These are phyloP conservation scores for Tylopilus rubrobrunneus DNA, from an alignment of 768 basidiomycete species.

Conservation along the genomic window DNA sequence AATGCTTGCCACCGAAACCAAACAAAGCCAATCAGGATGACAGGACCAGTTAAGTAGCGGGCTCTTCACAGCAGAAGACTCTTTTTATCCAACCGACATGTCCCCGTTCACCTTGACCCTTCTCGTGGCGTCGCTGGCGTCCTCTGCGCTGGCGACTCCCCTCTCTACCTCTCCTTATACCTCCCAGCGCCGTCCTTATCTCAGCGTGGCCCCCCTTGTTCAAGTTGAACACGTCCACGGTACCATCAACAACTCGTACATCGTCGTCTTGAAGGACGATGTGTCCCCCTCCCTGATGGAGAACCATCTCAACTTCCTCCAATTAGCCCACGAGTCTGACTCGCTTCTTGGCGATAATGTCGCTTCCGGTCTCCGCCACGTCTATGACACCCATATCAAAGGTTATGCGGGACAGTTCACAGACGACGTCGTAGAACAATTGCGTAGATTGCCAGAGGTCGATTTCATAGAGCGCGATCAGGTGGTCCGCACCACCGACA, in stretches of 20 bases:
- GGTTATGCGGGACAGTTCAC: slow-evolving; percentile 85
- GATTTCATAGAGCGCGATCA: slow-evolving; percentile 93
- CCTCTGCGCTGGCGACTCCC: slow-evolving; percentile 36
- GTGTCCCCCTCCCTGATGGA: slow-evolving; percentile 52
- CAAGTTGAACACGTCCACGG: slow-evolving; percentile 62
- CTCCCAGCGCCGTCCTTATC: slow-evolving; percentile 37
- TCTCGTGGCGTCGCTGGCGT: slow-evolving; percentile 37
- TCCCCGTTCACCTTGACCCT: slow-evolving; percentile 32
- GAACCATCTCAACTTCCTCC: slow-evolving; percentile 78
- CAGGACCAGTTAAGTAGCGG: slow-evolving; percentile 23
- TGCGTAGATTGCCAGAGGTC: slow-evolving; percentile 85
- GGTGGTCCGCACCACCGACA: slow-evolving; percentile 65
- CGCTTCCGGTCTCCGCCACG: slow-evolving; percentile 59
- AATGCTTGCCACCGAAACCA: slow-evolving; percentile 23
- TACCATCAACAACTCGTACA: slow-evolving; percentile 87
- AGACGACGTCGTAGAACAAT: slow-evolving; percentile 60
- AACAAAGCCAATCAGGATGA: slow-evolving; percentile 25
- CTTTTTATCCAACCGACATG: slow-evolving; percentile 29
- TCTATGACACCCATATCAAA: slow-evolving; percentile 70
- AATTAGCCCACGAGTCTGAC: slow-evolving; percentile 53
- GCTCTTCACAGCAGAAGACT: slow-evolving; percentile 1
- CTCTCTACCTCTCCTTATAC: slow-evolving; percentile 42
- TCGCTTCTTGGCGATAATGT: slow-evolving; percentile 44
- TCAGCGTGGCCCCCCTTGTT: slow-evolving; percentile 59
- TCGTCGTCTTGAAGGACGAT: slow-evolving; percentile 81